phyloP scores from a whole-genome alignment of 306 rosid species.

The Gynostemma pentaphyllum region DNA sequence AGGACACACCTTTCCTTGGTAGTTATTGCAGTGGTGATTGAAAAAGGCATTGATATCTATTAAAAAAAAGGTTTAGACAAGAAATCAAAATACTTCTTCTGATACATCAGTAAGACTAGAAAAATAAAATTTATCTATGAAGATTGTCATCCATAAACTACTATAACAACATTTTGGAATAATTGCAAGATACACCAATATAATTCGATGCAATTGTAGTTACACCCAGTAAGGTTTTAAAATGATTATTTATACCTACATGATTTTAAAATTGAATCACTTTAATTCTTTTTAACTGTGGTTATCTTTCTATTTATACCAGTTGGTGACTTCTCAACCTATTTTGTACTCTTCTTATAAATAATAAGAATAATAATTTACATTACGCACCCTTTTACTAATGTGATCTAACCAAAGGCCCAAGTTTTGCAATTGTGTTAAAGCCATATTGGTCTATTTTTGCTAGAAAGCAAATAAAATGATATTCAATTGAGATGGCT shows the following conservation, averaged over 20 bases:
- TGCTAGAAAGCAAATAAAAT: neutral
- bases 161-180: neutral
- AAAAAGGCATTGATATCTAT: slow-evolving; percentile 76
- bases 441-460: neutral
- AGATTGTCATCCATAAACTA: neutral
- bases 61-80: slow-evolving; percentile 12
- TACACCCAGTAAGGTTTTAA: neutral
- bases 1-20: slow-evolving; percentile 72
- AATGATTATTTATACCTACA: neutral
- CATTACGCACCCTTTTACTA: neutral
- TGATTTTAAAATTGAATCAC: too few relatives aligned
- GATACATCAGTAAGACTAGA: neutral
- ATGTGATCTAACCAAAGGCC: neutral
- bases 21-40: slow-evolving; percentile 62
- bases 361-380: too few relatives aligned
- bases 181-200: neutral
- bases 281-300: too few relatives aligned
- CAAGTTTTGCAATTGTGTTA: neutral
- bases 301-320: too few relatives aligned
- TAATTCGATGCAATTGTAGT: neutral
- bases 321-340: too few relatives aligned
- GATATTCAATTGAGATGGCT: too few relatives aligned
- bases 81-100: slow-evolving; percentile 5
- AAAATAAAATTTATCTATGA: neutral
- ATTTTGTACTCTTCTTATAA: too few relatives aligned